phyloP scores from a whole-genome alignment of 257 asterid species.

The Coffea eugenioides region DNA sequence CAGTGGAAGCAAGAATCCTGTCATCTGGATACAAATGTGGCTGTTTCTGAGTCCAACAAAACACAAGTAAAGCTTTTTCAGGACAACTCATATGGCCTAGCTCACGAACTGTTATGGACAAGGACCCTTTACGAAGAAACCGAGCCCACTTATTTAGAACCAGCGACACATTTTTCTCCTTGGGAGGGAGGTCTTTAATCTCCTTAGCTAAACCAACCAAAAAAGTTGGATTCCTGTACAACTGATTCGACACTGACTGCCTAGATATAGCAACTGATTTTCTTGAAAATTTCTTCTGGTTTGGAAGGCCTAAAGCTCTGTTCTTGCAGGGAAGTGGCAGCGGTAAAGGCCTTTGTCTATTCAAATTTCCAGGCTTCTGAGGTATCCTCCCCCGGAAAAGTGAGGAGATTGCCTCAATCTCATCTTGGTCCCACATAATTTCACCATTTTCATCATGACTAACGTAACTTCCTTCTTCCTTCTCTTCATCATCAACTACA shows the following conservation, averaged over 20 bases:
- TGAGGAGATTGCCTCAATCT: slow-evolving; percentile 80
- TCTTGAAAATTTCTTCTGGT: slow-evolving; percentile 45
- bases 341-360: slow-evolving; percentile 65
- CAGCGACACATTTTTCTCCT: slow-evolving; percentile 50
- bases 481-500: slow-evolving; percentile 19
- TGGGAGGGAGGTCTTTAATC: slow-evolving; percentile 51
- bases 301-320: slow-evolving; percentile 67
- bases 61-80: slow-evolving; percentile 60
- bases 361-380: slow-evolving; percentile 70
- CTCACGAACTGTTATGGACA: slow-evolving; percentile 71
- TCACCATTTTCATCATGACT: slow-evolving; percentile 24
- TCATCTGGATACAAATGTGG: slow-evolving; percentile 78
- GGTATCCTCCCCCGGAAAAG: slow-evolving; percentile 74
- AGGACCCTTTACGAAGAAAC: slow-evolving; percentile 75
- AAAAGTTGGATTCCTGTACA: slow-evolving; percentile 77
- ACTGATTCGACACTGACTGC: slow-evolving; percentile 51
- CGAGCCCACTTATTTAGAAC: slow-evolving; percentile 59
- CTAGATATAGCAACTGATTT: slow-evolving; percentile 33
- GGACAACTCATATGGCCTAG: slow-evolving; percentile 79
- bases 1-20: slow-evolving; percentile 75
- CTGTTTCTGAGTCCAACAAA: slow-evolving; percentile 71
- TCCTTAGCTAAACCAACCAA: slow-evolving; percentile 75
- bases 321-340: slow-evolving; percentile 68
- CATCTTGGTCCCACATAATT: slow-evolving; percentile 63
- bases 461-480: slow-evolving; percentile 15